phyloP scores from a whole-genome alignment of 805 yeast genomes.

The Pichia insulana region DNA sequence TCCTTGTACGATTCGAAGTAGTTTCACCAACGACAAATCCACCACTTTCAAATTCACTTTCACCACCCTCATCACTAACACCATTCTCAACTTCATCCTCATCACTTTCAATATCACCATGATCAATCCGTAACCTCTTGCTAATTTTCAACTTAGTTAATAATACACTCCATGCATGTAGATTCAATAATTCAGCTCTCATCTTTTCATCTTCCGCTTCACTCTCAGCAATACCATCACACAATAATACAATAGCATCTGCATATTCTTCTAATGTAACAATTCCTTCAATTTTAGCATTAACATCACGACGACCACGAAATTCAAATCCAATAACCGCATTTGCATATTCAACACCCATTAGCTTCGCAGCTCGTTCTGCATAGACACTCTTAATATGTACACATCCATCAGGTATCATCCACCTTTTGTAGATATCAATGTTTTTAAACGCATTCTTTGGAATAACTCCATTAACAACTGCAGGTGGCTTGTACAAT shows the following conservation, averaged over 20 bases:
- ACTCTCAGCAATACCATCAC: slow-evolving; percentile 41
- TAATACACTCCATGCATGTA: slow-evolving; percentile 46
- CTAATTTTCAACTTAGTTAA: slow-evolving; percentile 42
- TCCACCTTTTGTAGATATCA: slow-evolving; percentile 65
- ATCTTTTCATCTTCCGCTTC: slow-evolving; percentile 37
- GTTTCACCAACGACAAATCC: neutral
- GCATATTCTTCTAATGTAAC: slow-evolving; percentile 55
- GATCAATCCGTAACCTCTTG: slow-evolving; percentile 37
- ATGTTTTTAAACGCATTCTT: slow-evolving; percentile 78
- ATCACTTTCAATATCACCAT: slow-evolving; percentile 32
- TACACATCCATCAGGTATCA: slow-evolving; percentile 78
- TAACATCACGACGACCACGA: slow-evolving; percentile 33
- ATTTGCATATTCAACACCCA: slow-evolving; percentile 72
- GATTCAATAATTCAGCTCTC: slow-evolving; percentile 39
- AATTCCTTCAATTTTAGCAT: slow-evolving; percentile 66
- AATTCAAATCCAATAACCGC: slow-evolving; percentile 88
- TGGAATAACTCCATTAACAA: slow-evolving; percentile 57
- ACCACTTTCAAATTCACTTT: slow-evolving; percentile 8
- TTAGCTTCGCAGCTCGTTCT: slow-evolving; percentile 58
- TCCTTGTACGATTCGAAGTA: too few relatives aligned
- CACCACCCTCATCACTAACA: slow-evolving; percentile 17
- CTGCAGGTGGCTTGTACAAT: slow-evolving; percentile 55
- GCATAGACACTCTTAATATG: slow-evolving; percentile 48
- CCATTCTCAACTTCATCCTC: slow-evolving; percentile 8
- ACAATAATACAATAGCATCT: slow-evolving; percentile 50